Conservation (phyloP, 495 filamentous ascomycete genomes). For the Rostrohypoxylon terebratum region DNA sequence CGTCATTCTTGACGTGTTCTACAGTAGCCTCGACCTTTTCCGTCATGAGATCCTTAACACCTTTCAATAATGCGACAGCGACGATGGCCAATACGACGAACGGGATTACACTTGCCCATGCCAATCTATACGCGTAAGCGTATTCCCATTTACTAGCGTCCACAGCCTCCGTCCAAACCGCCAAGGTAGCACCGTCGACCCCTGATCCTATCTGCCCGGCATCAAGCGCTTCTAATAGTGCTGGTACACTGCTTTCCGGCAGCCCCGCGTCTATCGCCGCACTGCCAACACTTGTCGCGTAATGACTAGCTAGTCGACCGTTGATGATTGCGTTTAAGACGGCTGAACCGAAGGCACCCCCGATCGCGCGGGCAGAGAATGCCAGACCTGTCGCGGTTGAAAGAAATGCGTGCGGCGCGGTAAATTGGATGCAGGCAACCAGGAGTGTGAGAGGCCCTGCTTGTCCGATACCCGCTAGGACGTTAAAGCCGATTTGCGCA, state of each 20-base stretch:
- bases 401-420: slow-evolving; percentile 65
- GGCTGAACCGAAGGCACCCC: slow-evolving; percentile 66
- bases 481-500: slow-evolving; percentile 61
- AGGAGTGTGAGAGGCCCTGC: slow-evolving; percentile 63
- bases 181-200: slow-evolving; percentile 52
- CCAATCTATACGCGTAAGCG: slow-evolving; percentile 59
- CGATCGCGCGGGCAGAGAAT: slow-evolving; percentile 66
- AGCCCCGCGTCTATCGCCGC: slow-evolving; percentile 59
- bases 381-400: slow-evolving; percentile 66
- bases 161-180: slow-evolving; percentile 53
- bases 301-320: slow-evolving; percentile 55
- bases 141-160: slow-evolving; percentile 57
- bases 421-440: slow-evolving; percentile 65
- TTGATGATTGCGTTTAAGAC: slow-evolving; percentile 68
- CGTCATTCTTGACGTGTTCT: slow-evolving; percentile 46
- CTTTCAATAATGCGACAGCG: slow-evolving; percentile 58
- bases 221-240: slow-evolving; percentile 52
- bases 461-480: slow-evolving; percentile 64
- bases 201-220: slow-evolving; percentile 46
- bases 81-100: slow-evolving; percentile 65
- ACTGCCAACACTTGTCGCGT: slow-evolving; percentile 50
- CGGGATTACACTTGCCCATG: slow-evolving; percentile 65
- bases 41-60: slow-evolving; percentile 64
- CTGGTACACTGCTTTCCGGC: slow-evolving; percentile 52
- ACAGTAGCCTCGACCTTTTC: slow-evolving; percentile 64